phyloP scores from a whole-genome alignment of 75 land plant genomes.

The Cunninghamia lanceolata region DNA sequence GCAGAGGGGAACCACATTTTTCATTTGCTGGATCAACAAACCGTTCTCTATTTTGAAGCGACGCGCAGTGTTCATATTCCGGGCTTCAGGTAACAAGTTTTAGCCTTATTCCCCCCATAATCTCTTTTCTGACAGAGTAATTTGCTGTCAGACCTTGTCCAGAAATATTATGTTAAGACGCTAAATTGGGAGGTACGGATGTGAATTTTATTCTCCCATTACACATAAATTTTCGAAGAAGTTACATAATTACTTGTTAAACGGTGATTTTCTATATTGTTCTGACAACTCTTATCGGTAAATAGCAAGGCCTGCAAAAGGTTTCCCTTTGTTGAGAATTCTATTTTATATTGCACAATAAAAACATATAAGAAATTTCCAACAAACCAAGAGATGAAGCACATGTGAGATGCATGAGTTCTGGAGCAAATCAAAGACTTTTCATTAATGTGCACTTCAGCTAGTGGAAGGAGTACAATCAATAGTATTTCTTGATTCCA shows the following conservation, averaged over 20 bases:
- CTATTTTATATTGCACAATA: too few relatives aligned
- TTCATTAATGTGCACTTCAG: not conserved
- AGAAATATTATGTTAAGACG: not conserved
- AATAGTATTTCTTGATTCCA: not conserved
- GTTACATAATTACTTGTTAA: too few relatives aligned
- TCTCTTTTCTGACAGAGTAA: not conserved
- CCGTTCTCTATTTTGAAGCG: constrained; percentile 12
- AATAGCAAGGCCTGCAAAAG: not conserved
- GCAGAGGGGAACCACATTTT: constrained; percentile 22
- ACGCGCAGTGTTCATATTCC: constrained; percentile 34
- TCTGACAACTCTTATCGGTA: not conserved
- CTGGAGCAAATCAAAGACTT: not conserved
- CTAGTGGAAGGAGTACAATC: not conserved
- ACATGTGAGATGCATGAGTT: not conserved
- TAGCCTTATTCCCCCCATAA: not conserved
- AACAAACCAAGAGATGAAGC: not conserved
- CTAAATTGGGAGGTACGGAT: not conserved
- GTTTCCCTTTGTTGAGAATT: too few relatives aligned
- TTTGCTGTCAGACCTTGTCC: too few relatives aligned
- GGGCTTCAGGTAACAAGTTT: constrained; percentile 35
- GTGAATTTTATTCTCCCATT: not conserved
- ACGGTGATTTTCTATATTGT: not conserved
- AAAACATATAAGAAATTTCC: not conserved
- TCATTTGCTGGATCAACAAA: constrained; percentile 8
- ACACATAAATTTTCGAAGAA: too few relatives aligned